phyloP scores from a whole-genome alignment of 805 yeast genomes.

The Groenewaldozyma tartarivorans region DNA sequence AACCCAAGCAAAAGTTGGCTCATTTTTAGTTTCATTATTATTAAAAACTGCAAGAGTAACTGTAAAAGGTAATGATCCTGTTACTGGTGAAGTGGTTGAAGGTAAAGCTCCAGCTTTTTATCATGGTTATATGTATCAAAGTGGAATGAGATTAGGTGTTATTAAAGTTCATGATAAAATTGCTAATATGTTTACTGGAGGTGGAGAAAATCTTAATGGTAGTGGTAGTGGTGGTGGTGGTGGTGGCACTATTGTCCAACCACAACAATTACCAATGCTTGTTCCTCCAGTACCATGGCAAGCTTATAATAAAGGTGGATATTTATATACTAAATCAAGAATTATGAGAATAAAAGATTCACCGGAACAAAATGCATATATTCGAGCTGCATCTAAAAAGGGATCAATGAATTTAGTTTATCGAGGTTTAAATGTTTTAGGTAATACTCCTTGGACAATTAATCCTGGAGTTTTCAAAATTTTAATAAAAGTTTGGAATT shows the following conservation, averaged over 20 bases:
- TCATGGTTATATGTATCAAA: conserved; percentile 74
- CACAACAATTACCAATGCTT: conserved; percentile 89
- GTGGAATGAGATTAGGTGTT: conserved; percentile 75
- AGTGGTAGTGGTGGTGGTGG: conserved; percentile 30
- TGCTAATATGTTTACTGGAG: conserved; percentile 52
- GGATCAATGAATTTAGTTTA: conserved; percentile 58
- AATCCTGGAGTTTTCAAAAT: conserved; percentile 61
- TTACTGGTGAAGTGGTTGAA: conserved; percentile 52
- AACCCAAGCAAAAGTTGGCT: conserved; percentile 66
- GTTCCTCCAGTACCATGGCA: conserved; percentile 88
- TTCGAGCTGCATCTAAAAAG: conserved; percentile 71
- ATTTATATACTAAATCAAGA: conserved; percentile 49
- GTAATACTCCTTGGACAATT: conserved; percentile 87
- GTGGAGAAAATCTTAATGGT: conserved; percentile 22
- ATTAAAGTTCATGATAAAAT: conserved; percentile 65
- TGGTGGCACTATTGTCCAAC: conserved; percentile 56
- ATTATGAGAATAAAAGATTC: conserved; percentile 74
- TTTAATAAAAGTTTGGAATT: conserved; percentile 77
- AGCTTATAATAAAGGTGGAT: conserved; percentile 76
- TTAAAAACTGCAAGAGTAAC: conserved; percentile 75
- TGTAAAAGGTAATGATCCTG: conserved; percentile 74
- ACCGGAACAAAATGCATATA: conserved; percentile 82
- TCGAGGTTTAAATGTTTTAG: conserved; percentile 76
- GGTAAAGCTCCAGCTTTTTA: conserved; percentile 85
- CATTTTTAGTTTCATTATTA: conserved; percentile 62